These are phyloP conservation scores for peach (Prunus persica) DNA, from an alignment of 306 rosid genomes.

Conservation along the genomic window DNA sequence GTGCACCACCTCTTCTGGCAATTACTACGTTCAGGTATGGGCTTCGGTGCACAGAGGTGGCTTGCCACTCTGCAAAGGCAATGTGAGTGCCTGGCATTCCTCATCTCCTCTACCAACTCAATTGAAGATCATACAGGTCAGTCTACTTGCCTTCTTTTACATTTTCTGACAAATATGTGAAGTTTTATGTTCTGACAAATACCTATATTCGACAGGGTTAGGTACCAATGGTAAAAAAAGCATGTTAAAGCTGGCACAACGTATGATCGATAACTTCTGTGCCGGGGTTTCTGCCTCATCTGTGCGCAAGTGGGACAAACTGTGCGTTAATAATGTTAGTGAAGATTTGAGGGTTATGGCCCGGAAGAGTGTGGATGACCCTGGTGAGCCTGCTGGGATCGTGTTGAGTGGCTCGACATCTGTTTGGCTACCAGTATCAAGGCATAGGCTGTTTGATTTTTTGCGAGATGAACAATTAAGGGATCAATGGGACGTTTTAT, in stretches of 20 bases:
- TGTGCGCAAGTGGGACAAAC: constrained; percentile 51
- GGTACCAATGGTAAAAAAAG: constrained; percentile 43
- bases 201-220: constrained; percentile 32
- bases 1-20: constrained; percentile 61
- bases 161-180: not conserved
- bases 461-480: constrained; percentile 50
- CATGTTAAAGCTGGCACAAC: constrained; percentile 66
- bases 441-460: constrained; percentile 56
- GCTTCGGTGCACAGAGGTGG: constrained; percentile 88
- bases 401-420: constrained; percentile 78
- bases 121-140: constrained; percentile 56
- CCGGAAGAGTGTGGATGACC: constrained; percentile 42
- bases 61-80: constrained; percentile 77
- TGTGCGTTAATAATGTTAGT: constrained; percentile 36
- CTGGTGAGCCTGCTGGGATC: constrained; percentile 58
- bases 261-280: constrained; percentile 71
- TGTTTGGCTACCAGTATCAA: constrained; percentile 69
- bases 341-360: constrained; percentile 64
- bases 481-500: constrained; percentile 69
- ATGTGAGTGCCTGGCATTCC: constrained; percentile 57
- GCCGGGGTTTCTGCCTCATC: constrained; percentile 65
- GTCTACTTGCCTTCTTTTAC: not conserved
- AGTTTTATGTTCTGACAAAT: constrained; percentile 25
- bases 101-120: constrained; percentile 43
- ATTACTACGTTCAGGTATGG: constrained; percentile 54